Evolutionary conservation across 75 land plant species (phyloP).

Genomic region (Pseudotsuga menziesii): DNA sequence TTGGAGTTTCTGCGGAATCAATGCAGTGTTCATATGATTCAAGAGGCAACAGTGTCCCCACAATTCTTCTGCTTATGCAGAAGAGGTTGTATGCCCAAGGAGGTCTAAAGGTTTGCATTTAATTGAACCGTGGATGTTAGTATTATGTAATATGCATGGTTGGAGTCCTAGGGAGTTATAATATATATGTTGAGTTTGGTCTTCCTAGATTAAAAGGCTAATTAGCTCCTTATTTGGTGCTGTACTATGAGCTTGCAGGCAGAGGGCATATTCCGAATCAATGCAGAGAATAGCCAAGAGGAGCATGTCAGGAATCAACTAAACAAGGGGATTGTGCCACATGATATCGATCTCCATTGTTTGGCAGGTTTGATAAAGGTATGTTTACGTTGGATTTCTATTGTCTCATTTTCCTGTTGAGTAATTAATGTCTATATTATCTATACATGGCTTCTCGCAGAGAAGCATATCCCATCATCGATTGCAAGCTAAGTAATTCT

Average conservation of each 20-base stretch:
- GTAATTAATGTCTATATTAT: not conserved
- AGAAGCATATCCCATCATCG: not conserved
- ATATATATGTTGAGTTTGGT: not conserved
- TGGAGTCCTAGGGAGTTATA: not conserved
- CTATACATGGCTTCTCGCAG: not conserved
- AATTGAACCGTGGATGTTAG: not conserved
- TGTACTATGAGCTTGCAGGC: conserved; percentile 27
- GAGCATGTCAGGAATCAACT: conserved; percentile 49
- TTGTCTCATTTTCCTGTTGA: not conserved
- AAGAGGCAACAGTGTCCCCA: conserved; percentile 47
- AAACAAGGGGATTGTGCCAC: conserved; percentile 53
- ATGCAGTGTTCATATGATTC: conserved; percentile 54
- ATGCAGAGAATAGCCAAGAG: conserved; percentile 61
- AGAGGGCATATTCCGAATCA: conserved; percentile 67
- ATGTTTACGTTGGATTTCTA: not conserved
- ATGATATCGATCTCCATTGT: conserved; percentile 49
- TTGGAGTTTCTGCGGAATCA: conserved; percentile 48
- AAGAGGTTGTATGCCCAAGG: conserved; percentile 65
- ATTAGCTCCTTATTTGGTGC: not conserved
- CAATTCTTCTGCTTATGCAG: conserved; percentile 50
- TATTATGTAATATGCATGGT: not conserved
- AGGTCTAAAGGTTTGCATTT: conserved; percentile 67
- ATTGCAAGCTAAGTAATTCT: not conserved
- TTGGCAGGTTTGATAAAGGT: conserved; percentile 67
- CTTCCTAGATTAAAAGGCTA: not conserved